Evolutionary conservation across 306 rosid genomes (phyloP).

Genomic region (Boehmeria nivea): DNA sequence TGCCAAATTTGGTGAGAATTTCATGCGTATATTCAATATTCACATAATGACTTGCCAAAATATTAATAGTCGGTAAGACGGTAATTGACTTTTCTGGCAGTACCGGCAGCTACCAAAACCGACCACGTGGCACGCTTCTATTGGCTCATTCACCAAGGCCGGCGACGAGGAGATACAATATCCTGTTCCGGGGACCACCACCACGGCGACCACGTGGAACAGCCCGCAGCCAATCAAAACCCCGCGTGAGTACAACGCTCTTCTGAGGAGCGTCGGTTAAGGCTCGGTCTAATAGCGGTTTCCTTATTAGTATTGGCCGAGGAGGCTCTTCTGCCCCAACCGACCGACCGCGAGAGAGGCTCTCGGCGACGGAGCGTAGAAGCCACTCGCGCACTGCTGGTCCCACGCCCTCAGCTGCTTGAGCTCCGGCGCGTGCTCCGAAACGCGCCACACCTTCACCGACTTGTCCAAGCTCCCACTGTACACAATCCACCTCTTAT

Average conservation of each 20-base stretch:
- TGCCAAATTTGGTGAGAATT: no score
- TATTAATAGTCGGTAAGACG: no score
- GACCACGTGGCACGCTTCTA: not conserved
- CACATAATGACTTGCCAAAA: no score
- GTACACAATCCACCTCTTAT: slow-evolving; percentile 60
- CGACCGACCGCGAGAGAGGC: not conserved
- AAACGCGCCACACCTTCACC: slow-evolving; percentile 89
- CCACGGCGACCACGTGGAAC: no score
- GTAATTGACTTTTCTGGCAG: no score
- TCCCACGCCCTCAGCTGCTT: slow-evolving; percentile 14
- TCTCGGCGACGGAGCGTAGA: not conserved
- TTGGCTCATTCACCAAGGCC: not conserved
- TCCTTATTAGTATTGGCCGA: not conserved
- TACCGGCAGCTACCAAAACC: not conserved
- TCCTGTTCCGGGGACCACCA: no score
- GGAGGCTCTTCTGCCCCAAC: not conserved
- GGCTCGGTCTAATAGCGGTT: no score
- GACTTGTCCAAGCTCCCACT: slow-evolving; percentile 84
- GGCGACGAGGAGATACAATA: not conserved
- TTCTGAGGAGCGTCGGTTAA: not conserved
- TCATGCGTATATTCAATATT: no score
- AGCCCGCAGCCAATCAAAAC: no score
- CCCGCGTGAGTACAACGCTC: not conserved
- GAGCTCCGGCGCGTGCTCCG: slow-evolving; percentile 50
- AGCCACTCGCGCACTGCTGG: not conserved